Evolutionary conservation across 129 eudicot species (phyloP).

Genomic region (Oenanthe sinensis): DNA sequence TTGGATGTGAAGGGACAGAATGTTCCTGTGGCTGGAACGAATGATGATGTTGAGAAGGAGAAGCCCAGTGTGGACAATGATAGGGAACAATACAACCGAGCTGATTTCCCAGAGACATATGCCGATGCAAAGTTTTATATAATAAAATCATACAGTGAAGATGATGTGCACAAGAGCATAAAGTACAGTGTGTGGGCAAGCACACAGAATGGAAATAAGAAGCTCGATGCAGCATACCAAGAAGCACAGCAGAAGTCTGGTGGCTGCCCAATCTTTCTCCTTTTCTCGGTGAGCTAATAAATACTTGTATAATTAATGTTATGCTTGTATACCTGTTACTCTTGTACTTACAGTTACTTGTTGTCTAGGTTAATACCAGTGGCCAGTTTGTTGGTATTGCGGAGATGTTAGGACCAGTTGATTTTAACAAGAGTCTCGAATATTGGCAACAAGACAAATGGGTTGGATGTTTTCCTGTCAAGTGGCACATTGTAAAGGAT

Average conservation of each 20-base stretch:
- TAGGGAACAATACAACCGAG: constrained; percentile 51
- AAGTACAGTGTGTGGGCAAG: constrained; percentile 84
- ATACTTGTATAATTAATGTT: neutral
- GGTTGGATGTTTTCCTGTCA: constrained; percentile 85
- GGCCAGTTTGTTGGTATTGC: constrained; percentile 91
- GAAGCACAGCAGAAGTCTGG: constrained; percentile 64
- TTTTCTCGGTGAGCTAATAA: constrained; percentile 46
- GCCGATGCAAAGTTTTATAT: constrained; percentile 61
- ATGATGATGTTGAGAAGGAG: constrained; percentile 24
- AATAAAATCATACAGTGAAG: constrained; percentile 77
- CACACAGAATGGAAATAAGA: constrained; percentile 84
- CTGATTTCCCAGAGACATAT: constrained; percentile 56
- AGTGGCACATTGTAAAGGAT: constrained; percentile 96
- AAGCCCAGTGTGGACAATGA: constrained; percentile 29
- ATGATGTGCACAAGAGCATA: constrained; percentile 81
- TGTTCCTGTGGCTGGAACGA: constrained; percentile 20
- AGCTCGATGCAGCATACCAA: constrained; percentile 68
- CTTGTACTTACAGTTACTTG: constrained; percentile 1
- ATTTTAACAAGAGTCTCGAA: constrained; percentile 67
- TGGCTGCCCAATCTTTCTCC: constrained; percentile 58
- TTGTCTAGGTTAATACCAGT: constrained; percentile 60
- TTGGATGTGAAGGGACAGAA: constrained; percentile 55
- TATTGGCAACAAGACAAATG: constrained; percentile 94
- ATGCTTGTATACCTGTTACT: neutral
- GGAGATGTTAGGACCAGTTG: constrained; percentile 79